A percentile compares a stretch with the other conserved stretches of the same genome.
Evolutionary conservation across 805 yeast species (phyloP).

Genomic region (Starmerella potacharoeniae): DNA sequence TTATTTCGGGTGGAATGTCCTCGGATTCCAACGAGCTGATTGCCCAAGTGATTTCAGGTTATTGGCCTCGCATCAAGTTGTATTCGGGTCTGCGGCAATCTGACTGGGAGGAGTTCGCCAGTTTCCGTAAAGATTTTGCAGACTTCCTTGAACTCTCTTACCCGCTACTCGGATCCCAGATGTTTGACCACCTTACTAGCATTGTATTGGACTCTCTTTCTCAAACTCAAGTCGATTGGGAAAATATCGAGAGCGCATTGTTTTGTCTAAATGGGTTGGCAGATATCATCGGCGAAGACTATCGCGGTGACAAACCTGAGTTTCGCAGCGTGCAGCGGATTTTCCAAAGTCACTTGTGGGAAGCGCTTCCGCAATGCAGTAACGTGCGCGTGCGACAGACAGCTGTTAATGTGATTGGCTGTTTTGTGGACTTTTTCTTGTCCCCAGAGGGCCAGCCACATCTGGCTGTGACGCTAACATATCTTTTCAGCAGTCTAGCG

Average conservation of each 20-base stretch:
- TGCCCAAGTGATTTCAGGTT: conserved; percentile 40
- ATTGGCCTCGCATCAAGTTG: conserved; percentile 56
- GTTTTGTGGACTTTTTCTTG: conserved; percentile 50
- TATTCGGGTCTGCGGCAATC: conserved; percentile 13
- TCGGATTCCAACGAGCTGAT: conserved; percentile 29
- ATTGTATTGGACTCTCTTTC: conserved; percentile 14
- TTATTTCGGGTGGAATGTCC: conserved; percentile 24
- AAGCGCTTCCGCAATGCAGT: conserved; percentile 21
- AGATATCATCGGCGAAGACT: conserved; percentile 35
- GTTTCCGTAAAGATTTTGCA: conserved; percentile 60
- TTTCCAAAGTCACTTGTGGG: conserved; percentile 26
- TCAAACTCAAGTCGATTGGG: conserved; percentile 22
- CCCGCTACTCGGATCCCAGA: conserved; percentile 46
- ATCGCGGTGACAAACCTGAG: conserved; percentile 16
- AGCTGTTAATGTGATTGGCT: conserved; percentile 46
- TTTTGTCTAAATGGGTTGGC: conserved; percentile 48
- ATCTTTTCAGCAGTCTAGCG: conserved; percentile 37
- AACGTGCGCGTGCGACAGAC: conserved; percentile 34
- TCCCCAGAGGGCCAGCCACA: conserved; percentile 35
- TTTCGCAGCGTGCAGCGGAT: conserved; percentile 28
- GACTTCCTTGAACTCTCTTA: conserved; percentile 67
- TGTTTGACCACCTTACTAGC: conserved; percentile 36
- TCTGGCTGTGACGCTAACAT: conserved; percentile 43
- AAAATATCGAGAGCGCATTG: conserved; percentile 50
- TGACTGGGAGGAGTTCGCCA: conserved; percentile 45